Evolutionary conservation across 1,284 basidiomycete genomes (phyloP).

Genomic region (Fomitopsis betulina): DNA sequence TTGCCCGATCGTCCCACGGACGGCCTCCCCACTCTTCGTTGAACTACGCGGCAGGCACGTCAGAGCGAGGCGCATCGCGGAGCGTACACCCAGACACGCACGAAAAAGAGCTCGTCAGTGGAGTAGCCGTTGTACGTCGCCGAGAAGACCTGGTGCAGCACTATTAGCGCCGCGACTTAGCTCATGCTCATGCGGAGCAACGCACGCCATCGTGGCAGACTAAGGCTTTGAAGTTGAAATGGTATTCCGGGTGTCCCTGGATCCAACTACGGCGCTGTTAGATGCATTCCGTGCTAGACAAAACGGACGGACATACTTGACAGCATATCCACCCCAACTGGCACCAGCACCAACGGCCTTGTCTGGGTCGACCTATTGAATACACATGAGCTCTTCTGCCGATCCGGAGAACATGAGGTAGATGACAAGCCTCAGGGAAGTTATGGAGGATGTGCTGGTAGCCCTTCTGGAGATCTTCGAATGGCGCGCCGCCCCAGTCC

Average conservation of each 20-base stretch:
- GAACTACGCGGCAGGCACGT: constrained; percentile 41
- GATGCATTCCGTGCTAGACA: background rate
- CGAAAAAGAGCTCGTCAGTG: constrained; percentile 87
- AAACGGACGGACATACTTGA: constrained; percentile 53
- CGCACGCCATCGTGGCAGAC: constrained; percentile 85
- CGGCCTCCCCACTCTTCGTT: constrained; percentile 82
- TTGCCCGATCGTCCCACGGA: constrained; percentile 67
- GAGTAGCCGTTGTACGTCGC: constrained; percentile 70
- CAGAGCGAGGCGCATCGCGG: background rate
- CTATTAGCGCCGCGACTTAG: constrained; percentile 6
- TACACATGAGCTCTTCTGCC: background rate
- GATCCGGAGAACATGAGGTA: background rate
- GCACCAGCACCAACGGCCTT: constrained; percentile 80
- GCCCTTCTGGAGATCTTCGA: constrained; percentile 73
- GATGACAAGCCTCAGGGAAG: constrained; percentile 59
- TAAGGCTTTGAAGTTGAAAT: constrained; percentile 84
- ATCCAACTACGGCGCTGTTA: constrained; percentile 67
- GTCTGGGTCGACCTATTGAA: constrained; percentile 67
- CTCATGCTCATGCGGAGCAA: constrained; percentile 2
- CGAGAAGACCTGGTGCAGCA: constrained; percentile 52
- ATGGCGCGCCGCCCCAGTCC: constrained; percentile 87
- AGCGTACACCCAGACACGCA: constrained; percentile 31
- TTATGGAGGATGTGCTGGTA: constrained; percentile 67
- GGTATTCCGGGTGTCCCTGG: constrained; percentile 84
- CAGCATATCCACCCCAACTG: constrained; percentile 80